Evolutionary conservation across 352 stramenopile species (phyloP).

Genomic region (Globisporangium nodosum): DNA sequence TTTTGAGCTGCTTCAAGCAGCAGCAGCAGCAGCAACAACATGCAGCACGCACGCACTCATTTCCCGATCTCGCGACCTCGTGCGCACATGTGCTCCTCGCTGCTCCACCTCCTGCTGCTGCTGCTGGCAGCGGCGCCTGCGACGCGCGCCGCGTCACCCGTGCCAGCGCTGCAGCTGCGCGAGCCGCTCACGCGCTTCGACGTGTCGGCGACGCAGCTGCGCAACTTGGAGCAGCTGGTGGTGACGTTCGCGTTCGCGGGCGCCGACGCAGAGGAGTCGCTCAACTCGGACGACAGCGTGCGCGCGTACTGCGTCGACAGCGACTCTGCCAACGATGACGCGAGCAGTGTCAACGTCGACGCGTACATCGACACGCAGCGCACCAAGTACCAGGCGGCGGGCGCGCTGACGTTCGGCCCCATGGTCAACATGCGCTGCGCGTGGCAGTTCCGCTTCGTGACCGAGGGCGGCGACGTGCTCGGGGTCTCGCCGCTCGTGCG

Average conservation of each 20-base stretch:
- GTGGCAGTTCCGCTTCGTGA: constrained; percentile 28
- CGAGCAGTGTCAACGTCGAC: neutral
- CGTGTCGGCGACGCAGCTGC: constrained; percentile 11
- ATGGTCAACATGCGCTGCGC: constrained; percentile 27
- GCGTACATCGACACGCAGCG: constrained; percentile 13
- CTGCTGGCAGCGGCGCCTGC: neutral
- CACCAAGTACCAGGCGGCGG: neutral
- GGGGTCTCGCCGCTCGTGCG: constrained; percentile 26
- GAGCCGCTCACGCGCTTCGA: constrained; percentile 8
- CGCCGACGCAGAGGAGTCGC: constrained; percentile 4
- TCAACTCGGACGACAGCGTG: constrained; percentile 14
- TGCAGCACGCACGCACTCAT: neutral
- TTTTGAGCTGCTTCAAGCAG: too few species aligned
- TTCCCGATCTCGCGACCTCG: neutral
- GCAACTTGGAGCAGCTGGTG: constrained; percentile 26
- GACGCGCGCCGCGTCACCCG: neutral
- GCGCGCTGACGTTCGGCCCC: constrained; percentile 12
- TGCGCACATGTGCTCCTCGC: neutral
- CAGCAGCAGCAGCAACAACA: too few species aligned
- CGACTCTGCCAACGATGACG: neutral
- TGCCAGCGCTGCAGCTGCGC: constrained; percentile 1
- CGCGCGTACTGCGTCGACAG: constrained; percentile 15
- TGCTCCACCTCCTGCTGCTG: neutral
- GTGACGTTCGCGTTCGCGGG: constrained; percentile 24
- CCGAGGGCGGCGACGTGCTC: constrained; percentile 22